Conservation (phyloP, 306 rosid species). For the Quercus alba region DNA sequence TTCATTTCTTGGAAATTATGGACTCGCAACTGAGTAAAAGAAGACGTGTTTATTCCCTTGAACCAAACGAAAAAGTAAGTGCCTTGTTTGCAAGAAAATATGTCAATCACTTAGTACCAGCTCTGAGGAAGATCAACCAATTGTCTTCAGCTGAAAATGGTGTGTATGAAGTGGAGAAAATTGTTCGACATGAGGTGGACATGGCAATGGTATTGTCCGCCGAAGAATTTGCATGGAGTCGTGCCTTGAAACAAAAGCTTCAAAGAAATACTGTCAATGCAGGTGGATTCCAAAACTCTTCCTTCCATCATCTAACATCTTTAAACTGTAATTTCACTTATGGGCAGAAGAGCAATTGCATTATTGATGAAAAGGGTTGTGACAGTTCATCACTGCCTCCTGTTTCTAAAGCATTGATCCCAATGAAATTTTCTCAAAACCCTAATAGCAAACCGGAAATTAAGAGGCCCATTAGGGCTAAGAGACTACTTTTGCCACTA, state of each 20-base stretch:
- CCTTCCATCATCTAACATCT: neutral
- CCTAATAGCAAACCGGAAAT: slow-evolving; percentile 4
- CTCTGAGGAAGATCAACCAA: slow-evolving; percentile 40
- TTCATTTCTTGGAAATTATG: slow-evolving; percentile 23
- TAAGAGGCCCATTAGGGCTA: neutral
- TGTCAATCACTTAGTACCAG: slow-evolving; percentile 46
- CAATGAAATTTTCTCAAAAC: slow-evolving; percentile 11
- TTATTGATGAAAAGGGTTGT: neutral
- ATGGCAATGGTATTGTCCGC: slow-evolving; percentile 75
- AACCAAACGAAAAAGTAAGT: slow-evolving; percentile 36
- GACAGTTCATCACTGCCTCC: neutral
- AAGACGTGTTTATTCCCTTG: slow-evolving; percentile 42
- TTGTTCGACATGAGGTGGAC: slow-evolving; percentile 54
- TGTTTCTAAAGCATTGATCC: slow-evolving; percentile 12
- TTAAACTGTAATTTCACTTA: neutral
- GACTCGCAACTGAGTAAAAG: slow-evolving; percentile 40
- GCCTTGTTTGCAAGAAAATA: slow-evolving; percentile 48
- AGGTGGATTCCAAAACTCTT: neutral
- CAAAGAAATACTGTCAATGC: slow-evolving; percentile 19
- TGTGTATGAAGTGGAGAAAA: slow-evolving; percentile 9
- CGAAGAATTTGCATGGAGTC: slow-evolving; percentile 57
- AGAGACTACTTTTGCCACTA: neutral
- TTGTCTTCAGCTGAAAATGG: slow-evolving; percentile 1
- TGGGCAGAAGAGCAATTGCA: neutral
- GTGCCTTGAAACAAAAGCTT: slow-evolving; percentile 49